Evolutionary conservation across 768 basidiomycete species (phyloP), one percentile per base, ranked within the genome.

Genomic region (Fistulinella prunicolor): DNA sequence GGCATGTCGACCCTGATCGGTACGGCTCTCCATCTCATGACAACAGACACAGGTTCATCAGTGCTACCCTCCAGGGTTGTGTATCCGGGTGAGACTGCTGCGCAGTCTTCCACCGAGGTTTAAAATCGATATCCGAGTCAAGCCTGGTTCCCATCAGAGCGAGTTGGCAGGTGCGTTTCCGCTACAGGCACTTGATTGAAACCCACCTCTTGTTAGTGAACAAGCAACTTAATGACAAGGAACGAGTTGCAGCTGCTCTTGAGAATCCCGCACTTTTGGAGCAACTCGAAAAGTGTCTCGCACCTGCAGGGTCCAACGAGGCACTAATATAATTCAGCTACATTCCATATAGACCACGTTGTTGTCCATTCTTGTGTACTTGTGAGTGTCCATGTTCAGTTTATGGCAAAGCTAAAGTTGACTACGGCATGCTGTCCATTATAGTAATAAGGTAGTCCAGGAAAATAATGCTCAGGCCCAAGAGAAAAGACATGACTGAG

Each of bases 161-260:
- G 95, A 97, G 64, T 76, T 84, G 47, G 85, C 93, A 43, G 83
- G 93, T 92, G 50, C 29, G 83, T 70, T 30, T 38, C 28, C 39
- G 20, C 22, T 8, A 13, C 6, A 24, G 9, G 12, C n/a, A 9
- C 9, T 19, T n/a, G 22, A 47, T 28, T 7, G 4, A n/a, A 20
- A 16, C 23, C 39, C 21, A 13, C 3, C 9, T 43, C 32, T 7
- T 12, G 7, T 21, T 54, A 95, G 96, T 99, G 10, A 99, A 98
- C 70, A 97, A 97, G 66, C 96, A 99, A 61, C 76, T 99, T 28
- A 99, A 99, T 60, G 96, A 99, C 72, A 99, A 99, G 69, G 96
- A 99, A 69, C 79, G 96, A 34, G 96, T 98, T 2, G 94, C 94
- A 21, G 96, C 96, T 10, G 96, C 96, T 1, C 75, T 98, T 40